Evolutionary conservation across 108 stramenopile species (phyloP).

Genomic region (Schizochytrium sp.): DNA sequence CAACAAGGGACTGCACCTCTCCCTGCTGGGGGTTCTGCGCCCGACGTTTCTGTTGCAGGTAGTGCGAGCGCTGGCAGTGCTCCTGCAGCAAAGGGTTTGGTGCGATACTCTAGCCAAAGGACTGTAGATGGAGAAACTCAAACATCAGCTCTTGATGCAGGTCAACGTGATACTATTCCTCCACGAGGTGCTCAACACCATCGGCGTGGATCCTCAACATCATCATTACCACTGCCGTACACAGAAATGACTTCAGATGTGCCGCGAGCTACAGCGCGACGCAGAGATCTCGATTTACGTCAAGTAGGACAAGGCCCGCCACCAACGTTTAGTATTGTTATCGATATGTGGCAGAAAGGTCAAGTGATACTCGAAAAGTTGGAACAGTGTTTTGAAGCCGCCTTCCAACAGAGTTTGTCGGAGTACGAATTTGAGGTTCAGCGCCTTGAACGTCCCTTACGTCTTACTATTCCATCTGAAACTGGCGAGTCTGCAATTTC

Average conservation of each 20-base stretch:
- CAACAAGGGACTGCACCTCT: background rate
- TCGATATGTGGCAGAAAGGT: conserved; percentile 34
- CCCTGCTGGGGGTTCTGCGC: no score
- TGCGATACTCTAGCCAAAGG: no score
- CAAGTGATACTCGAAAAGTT: background rate
- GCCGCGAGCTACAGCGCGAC: background rate
- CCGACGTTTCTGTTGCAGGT: no score
- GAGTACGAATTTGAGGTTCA: conserved; percentile 47
- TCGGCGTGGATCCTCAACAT: background rate
- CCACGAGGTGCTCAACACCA: background rate
- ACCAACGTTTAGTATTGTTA: background rate
- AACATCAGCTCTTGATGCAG: no score
- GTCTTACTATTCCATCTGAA: background rate
- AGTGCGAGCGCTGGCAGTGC: no score
- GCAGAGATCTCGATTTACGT: background rate
- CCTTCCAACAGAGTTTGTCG: background rate
- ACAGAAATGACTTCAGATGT: background rate
- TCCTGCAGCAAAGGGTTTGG: no score
- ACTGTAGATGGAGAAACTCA: no score
- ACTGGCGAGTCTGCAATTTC: background rate
- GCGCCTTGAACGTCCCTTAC: background rate
- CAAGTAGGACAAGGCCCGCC: background rate
- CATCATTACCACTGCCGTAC: background rate
- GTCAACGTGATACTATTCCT: no score
- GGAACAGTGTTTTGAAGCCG: background rate